Evolutionary conservation across 1,284 basidiomycete species (phyloP), one percentile per base, ranked within the genome.

Genomic region (Clitocybe nebularis): DNA sequence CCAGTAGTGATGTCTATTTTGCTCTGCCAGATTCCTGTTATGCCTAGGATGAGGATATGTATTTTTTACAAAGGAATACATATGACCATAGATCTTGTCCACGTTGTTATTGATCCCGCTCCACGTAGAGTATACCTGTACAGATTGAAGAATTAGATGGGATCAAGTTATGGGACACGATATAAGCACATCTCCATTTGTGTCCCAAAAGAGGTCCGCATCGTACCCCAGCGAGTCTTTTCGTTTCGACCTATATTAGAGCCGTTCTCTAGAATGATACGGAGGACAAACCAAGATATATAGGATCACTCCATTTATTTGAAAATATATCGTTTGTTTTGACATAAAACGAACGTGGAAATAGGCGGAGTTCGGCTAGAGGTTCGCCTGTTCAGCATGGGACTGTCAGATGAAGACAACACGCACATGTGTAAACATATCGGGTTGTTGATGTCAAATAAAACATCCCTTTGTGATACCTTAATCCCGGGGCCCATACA

Each of bases 261-360:
- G n/a, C n/a, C n/a, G n/a, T n/a, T 20, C 13, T 21, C 9, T n/a
- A 2, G 11, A n/a, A 33, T 36, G 14, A 29, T 29, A 30, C 19
- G 6, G 8, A 5, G 3, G 5, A 17, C 21, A 43, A 23, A 66
- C 63, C 61, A 43, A 71, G 68, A 45, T 69, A 69, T 5, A 69
- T 46, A 3, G 69, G 69, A 45, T 70, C 68, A 42, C 68, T 71
- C 69, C 69, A 72, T n/a, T 58, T 47, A 36, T 64, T 61, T 0
- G 66, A 61, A 41, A 68, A 68, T 6, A 69, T 67, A 44, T 71
- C 59, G 9, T 56, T 56, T 1, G 68, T 70, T 7, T 56, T 65
- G n/a, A 71, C 63, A 40, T 58, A 69, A 49, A 68, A 68, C 3
- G 64, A 64, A 14, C 67, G 55, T 20, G 66, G 66, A 43, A 68